Evolutionary conservation across 805 yeast species (phyloP), one percentile per base, ranked within the genome.

Genomic region (Lipomyces spencermartinsiae): DNA sequence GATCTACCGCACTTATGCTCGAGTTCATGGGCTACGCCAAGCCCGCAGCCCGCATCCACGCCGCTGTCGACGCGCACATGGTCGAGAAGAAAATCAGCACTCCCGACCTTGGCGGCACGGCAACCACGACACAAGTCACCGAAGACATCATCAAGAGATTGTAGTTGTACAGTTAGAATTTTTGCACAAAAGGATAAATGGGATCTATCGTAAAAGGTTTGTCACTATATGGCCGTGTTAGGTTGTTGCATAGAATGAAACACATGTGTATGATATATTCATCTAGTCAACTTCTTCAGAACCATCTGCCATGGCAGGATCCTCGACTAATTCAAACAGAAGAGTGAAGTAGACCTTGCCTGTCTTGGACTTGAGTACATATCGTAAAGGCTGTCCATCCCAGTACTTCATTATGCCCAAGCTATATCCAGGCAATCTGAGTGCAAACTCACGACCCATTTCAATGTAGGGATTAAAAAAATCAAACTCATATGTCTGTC

Each of bases 1-100:
- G 99, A 83, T 95, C 99, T 37, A 89, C 98, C 67, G 99, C 98
- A 66, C 85, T 95, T 79, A 89, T 95, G 97, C 87, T 95, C 80
- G 98, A 95, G 83, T 94, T 95, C 83, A 87, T 95, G 87, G 98
- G 98, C 70, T 86, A 90, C 82, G 81, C 91, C 56, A 87, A 88
- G 73, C 91, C 97, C 64, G 98, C 99, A 70, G 92, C 96, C 71
- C 87, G 89, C 76, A 95, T 95, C 75, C 91, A 94, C 83, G 86
- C 85, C 74, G 99, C 99, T 65, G 98, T 94, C 66, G 98, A 95
- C 78, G 95, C 93, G 70, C 92, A 93, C 83, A 85, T 95, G 82
- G 81, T 85, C 74, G 97, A 89, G 79, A 90, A 91, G 79, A 79
- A 83, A 71, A 82, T 89, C 78, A 88, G 86, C 80, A 94, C 99